Evolutionary conservation across 805 yeast genomes (phyloP), one percentile per base, ranked within the genome.

Genomic region (Vanderwaltozyma yarrowii): DNA sequence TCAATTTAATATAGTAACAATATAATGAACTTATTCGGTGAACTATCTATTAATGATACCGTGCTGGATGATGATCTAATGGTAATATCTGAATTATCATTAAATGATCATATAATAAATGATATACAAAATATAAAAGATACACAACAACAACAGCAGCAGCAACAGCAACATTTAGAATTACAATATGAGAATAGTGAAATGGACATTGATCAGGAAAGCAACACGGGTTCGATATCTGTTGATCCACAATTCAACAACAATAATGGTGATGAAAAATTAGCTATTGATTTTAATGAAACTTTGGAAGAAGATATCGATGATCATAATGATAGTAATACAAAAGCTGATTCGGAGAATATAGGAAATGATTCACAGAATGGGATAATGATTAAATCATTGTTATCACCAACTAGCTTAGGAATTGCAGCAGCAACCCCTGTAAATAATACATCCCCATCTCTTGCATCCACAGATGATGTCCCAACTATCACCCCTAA

Each of bases 341-440:
- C n/a, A n/a, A n/a, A n/a, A n/a, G n/a, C n/a, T n/a, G n/a, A n/a
- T n/a, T n/a, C n/a, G n/a, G n/a, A n/a, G n/a, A n/a, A n/a, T n/a
- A n/a, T n/a, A n/a, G 36, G 31, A n/a, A 11, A 15, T n/a, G 35
- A 32, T 10, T 28, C n/a, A 11, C 14, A 26, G 6, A 33, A 37
- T 37, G n/a, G 18, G 9, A 30, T 14, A 19, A 14, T 30, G 11
- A 10, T 54, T 6, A 49, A 43, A 33, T 49, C 53, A 10, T 32
- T 55, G 13, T 27, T 55, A 12, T 55, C 60, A 2, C 60, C 60
- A 2, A 55, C 60, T 1, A 44, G 50, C 15, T 38, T 55, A 18
- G 60, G 60, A 14, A 47, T 54, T 8, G 56, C 59, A 1, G 52
- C 52, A 5, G 60, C 58, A 8, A 47, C 52, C 11, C 27, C 20